phyloP scores from a whole-genome alignment of 2,329 filamentous ascomycete species.

The Paecilomyces fulvus region DNA sequence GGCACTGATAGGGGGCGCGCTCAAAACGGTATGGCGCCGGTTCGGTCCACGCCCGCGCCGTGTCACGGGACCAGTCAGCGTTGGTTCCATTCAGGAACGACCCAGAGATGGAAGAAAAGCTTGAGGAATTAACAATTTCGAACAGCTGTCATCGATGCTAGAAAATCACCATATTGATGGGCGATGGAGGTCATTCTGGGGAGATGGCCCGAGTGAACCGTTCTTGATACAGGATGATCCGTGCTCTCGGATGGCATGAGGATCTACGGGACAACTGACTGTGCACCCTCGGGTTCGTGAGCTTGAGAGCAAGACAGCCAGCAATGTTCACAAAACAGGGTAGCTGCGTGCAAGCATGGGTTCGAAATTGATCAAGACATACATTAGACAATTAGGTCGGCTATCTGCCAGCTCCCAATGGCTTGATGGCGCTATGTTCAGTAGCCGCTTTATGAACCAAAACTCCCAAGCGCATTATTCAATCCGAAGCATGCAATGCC shows the following conservation, averaged over 20 bases:
- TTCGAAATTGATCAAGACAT: too few relatives aligned
- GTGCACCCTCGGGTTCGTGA: neutral
- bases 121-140: neutral
- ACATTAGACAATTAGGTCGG: too few relatives aligned
- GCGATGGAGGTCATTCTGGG: neutral
- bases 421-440: neutral
- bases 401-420: too few relatives aligned
- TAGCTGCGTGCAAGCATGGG: neutral
- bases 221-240: neutral
- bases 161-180: too few relatives aligned
- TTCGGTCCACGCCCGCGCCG: neutral
- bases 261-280: neutral
- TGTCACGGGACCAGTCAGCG: slow-evolving; percentile 17
- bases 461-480: too few relatives aligned
- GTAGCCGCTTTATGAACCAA: neutral
- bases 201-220: neutral
- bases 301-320: neutral
- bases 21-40: neutral
- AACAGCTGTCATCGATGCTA: too few relatives aligned
- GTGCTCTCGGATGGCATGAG: neutral
- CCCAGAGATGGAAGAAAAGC: slow-evolving; percentile 14
- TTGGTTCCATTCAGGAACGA: slow-evolving; percentile 16
- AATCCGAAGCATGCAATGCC: slow-evolving; percentile 1
- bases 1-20: neutral
- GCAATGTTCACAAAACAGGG: neutral